Evolutionary conservation across 805 yeast species (phyloP), one percentile per base, ranked within the genome.

Genomic region (Starmerella sirachaensis): DNA sequence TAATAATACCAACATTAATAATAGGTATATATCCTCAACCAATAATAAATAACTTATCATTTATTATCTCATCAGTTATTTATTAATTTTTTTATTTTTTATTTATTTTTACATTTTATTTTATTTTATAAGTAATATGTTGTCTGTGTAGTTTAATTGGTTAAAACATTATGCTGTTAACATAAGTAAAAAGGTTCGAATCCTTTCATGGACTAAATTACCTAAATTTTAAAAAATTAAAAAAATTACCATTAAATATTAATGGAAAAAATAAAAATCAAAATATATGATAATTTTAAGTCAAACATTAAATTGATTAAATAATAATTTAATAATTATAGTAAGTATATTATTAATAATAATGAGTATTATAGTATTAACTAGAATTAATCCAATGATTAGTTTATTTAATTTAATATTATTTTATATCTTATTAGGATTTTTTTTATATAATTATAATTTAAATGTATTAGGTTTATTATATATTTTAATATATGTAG

Each of bases 121-220:
- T 24, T n/a, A 24, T 24, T 3, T 24, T 7, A 10, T 24, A 10
- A 24, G 12, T 10, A 24, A 24, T 9, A 12, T 24, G 6, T 7
- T 24, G 24, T 22, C 24, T 22, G 24, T 24, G 27, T 24, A 24
- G 27, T 22, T 22, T 22, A 24, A 24, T 24, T 10, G 27, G 27
- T 24, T 16, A 24, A 24, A 24, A 24, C 27, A 24, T 24, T 24
- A 24, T 24, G 27, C 27, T 24, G 27, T 24, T 24, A 24, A 24
- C 27, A 24, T 24, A 24, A 24, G 27, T 24, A 24, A 24, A 24
- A 24, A 24, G 27, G 27, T 22, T 22, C 24, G 24, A 22, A 22
- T 22, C 24, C 24, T 24, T 24, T 24, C 27, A 24, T 24, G 27
- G 27, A 24, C 27, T 24, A 24, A 24, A 24, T 24, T n/a, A 10